phyloP scores from a whole-genome alignment of 306 rosid species.

The Rubus parviflorus region DNA sequence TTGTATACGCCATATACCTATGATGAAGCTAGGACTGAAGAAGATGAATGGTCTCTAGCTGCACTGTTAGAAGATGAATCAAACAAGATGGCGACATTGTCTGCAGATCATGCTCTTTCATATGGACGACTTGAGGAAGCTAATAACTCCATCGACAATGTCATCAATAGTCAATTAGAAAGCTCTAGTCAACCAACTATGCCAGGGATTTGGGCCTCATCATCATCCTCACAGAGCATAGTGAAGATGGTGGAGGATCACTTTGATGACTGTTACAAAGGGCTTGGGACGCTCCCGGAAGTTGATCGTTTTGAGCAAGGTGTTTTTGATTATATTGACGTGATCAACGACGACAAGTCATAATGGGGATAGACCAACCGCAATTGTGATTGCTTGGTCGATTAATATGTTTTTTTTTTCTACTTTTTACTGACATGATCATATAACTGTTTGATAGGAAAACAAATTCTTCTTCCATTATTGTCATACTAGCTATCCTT shows the following conservation, averaged over 20 bases:
- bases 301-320: not conserved
- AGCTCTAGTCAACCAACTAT: not conserved
- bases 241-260: not conserved
- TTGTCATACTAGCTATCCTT: no score
- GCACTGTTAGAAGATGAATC: conserved; percentile 26
- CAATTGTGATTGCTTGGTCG: not conserved
- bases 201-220: not conserved
- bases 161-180: not conserved
- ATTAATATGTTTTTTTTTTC: not conserved
- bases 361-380: not conserved
- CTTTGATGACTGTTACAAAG: conserved; percentile 13
- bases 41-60: conserved; percentile 16
- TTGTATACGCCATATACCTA: not conserved
- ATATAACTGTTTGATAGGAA: not conserved
- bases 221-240: not conserved
- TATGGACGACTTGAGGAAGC: not conserved
- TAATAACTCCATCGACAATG: not conserved
- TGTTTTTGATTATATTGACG: conserved; percentile 8
- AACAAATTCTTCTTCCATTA: not conserved
- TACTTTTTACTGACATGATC: no score
- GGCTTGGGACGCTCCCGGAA: conserved; percentile 28
- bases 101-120: not conserved
- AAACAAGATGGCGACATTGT: not conserved
- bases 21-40: conserved; percentile 15
- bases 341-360: not conserved